Evolutionary conservation across 2,329 filamentous ascomycete species (phyloP).

Genomic region (Pseudopithomyces chartarum): DNA sequence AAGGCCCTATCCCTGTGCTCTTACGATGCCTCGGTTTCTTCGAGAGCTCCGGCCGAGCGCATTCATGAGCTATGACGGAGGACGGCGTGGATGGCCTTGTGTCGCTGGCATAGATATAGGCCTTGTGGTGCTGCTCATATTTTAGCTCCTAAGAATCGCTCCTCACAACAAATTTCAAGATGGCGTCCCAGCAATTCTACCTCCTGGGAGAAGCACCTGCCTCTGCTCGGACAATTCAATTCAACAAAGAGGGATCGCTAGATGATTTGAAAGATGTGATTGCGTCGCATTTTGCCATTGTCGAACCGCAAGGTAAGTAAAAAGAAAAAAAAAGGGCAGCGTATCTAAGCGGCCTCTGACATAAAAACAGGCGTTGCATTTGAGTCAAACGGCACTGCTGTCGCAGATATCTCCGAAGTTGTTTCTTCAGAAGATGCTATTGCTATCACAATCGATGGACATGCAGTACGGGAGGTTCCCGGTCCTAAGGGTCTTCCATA

Average conservation of each 20-base stretch:
- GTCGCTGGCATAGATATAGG: background rate
- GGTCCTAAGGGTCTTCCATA: slow-evolving; percentile 46
- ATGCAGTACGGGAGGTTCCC: slow-evolving; percentile 49
- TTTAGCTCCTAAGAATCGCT: background rate
- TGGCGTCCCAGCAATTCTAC: slow-evolving; percentile 31
- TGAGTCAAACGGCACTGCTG: slow-evolving; percentile 8
- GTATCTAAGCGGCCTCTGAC: background rate
- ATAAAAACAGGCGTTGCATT: slow-evolving; percentile 16
- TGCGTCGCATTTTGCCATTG: slow-evolving; percentile 35
- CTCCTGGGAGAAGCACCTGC: slow-evolving; percentile 31
- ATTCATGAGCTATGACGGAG: background rate
- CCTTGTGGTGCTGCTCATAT: background rate
- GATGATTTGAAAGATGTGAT: slow-evolving; percentile 30
- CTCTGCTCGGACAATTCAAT: slow-evolving; percentile 25
- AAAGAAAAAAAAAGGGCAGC: background rate
- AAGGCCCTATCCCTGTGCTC: background rate
- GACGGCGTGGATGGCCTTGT: background rate
- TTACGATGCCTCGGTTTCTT: slow-evolving; percentile 1
- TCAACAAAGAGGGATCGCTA: slow-evolving; percentile 26
- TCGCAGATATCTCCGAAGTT: slow-evolving; percentile 15
- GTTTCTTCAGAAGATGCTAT: slow-evolving; percentile 22
- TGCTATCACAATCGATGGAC: slow-evolving; percentile 55
- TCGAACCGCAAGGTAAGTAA: slow-evolving; percentile 28
- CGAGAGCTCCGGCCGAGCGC: background rate
- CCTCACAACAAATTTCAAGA: slow-evolving; percentile 10